Conservation (phyloP, 768 basidiomycete genomes). For the Mycena vitilis region DNA sequence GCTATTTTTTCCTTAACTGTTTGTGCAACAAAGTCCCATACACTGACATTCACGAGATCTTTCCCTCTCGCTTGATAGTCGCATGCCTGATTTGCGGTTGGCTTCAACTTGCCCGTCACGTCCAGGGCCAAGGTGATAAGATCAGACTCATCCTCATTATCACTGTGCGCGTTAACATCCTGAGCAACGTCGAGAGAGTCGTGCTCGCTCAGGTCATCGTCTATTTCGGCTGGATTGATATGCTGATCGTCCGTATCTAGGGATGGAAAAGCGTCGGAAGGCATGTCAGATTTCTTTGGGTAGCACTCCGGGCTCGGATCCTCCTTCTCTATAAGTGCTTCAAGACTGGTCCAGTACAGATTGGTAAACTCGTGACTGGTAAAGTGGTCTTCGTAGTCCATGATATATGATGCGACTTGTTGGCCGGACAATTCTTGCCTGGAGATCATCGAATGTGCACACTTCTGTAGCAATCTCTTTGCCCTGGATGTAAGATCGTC, state of each 20-base stretch:
- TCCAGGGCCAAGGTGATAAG: neutral
- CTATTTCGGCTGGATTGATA: neutral
- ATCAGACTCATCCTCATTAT: neutral
- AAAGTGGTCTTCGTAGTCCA: constrained; percentile 14
- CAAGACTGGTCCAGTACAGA: constrained; percentile 29
- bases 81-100: constrained; percentile 6
- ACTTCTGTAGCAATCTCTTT: constrained; percentile 36
- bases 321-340: neutral
- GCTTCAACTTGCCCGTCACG: neutral
- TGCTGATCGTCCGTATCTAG: too few relatives aligned
- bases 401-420: too few relatives aligned
- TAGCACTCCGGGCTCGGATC: constrained; percentile 2
- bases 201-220: neutral
- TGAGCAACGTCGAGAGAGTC: too few relatives aligned
- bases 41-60: neutral
- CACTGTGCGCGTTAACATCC: neutral
- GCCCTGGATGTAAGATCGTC: constrained; percentile 2
- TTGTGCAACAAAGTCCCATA: constrained; percentile 16
- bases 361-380: constrained; percentile 24
- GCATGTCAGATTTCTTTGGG: neutral
- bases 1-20: neutral
- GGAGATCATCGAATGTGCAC: too few relatives aligned
- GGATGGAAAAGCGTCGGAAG: too few relatives aligned
- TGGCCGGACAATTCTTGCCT: too few relatives aligned
- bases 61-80: neutral